A percentile compares a stretch with the other conserved stretches of the same genome.
phyloP scores from a whole-genome alignment of 1,284 basidiomycete species.

The Pascua guehoae region DNA sequence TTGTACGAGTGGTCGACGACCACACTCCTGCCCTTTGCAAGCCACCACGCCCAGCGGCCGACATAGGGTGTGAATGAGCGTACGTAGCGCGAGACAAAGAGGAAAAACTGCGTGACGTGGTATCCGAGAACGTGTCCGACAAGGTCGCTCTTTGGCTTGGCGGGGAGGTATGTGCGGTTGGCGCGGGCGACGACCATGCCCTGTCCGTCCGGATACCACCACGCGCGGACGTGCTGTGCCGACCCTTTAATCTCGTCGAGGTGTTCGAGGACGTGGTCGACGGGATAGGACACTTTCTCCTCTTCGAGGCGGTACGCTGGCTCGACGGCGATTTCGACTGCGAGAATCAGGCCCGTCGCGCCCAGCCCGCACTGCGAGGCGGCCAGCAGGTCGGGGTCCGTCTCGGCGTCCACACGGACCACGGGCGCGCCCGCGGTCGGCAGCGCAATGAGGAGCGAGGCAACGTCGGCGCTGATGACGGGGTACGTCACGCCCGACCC shows the following conservation, averaged over 20 bases:
- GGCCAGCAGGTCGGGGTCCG: constrained; percentile 73
- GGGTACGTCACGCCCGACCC: constrained; percentile 79
- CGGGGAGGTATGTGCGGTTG: constrained; percentile 67
- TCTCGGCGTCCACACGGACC: constrained; percentile 31
- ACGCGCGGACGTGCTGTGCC: constrained; percentile 83
- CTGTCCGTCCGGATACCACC: constrained; percentile 88
- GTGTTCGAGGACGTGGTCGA: constrained; percentile 54
- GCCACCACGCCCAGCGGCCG: constrained; percentile 47
- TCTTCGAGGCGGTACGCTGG: constrained; percentile 80
- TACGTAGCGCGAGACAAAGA: constrained; percentile 57
- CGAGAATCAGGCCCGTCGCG: constrained; percentile 83
- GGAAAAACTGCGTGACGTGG: constrained; percentile 73
- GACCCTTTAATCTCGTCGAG: constrained; percentile 56
- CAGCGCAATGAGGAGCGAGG: constrained; percentile 65
- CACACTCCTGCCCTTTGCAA: constrained; percentile 34
- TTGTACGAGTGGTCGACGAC: constrained; percentile 67
- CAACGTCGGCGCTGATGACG: constrained; percentile 78
- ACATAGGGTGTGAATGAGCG: constrained; percentile 44
- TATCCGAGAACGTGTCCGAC: constrained; percentile 66
- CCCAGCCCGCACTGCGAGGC: constrained; percentile 93
- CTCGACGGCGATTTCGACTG: constrained; percentile 74
- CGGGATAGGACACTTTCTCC: constrained; percentile 65
- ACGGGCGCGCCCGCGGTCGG: constrained; percentile 38
- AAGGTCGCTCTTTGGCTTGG: constrained; percentile 49
- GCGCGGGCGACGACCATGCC: constrained; percentile 69